Base-by-base conservation (phyloP, 2,329 filamentous ascomycete genomes). In the Arthrobotrys sinensis region DNA sequence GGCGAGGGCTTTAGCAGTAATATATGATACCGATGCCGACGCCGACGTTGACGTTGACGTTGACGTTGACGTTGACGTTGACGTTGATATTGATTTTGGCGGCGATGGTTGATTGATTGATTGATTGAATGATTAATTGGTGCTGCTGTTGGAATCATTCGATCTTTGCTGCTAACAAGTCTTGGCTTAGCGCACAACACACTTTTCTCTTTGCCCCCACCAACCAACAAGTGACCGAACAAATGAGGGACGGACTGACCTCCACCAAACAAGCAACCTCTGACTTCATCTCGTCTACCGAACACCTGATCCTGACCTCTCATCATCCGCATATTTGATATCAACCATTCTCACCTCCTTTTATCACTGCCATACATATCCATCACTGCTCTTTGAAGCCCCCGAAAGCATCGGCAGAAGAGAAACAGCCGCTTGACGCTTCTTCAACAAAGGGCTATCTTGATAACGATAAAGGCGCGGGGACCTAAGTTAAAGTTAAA, bases 261-360 rank as follows among this genome's bases (percentile, higher is more conserved):
- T 45, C 52, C 38, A 57, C 70, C 52, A 45, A 40, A 32, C 36
- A 57, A 50, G 48, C 48, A 77, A 77, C 67, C 75, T 71, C 67
- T 78, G 75, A 78, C 75, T 78, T 78, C 75, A 78, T 78, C 75
- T 50, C 57, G 45, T 43, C 50, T 57, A 19, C 21, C 19, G 46
- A 46, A 53, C 55, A 53, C 63, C 52, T 55, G 40, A 52, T 62
- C 45, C 46, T 40, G 19, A 70, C 28, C 36, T 40, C 57, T 62
- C 55, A 65, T 60, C 43, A 64, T 24, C 60, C 28, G 46, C 60
- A 43, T 53, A 45, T 62, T 50, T 48, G 19, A 43, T 21, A 45
- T 38, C 53, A 66, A 12, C 46, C 24, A 38, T 32, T 40, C 0
- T 40, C 38, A 14, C 12, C 50, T 38, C 19, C 43, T 21, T 48